A percentile compares a stretch with the other conserved stretches of the same genome.
These are phyloP conservation scores for Penicillium palitans DNA, from an alignment of 2,329 filamentous ascomycete species.

Conservation along the genomic window DNA sequence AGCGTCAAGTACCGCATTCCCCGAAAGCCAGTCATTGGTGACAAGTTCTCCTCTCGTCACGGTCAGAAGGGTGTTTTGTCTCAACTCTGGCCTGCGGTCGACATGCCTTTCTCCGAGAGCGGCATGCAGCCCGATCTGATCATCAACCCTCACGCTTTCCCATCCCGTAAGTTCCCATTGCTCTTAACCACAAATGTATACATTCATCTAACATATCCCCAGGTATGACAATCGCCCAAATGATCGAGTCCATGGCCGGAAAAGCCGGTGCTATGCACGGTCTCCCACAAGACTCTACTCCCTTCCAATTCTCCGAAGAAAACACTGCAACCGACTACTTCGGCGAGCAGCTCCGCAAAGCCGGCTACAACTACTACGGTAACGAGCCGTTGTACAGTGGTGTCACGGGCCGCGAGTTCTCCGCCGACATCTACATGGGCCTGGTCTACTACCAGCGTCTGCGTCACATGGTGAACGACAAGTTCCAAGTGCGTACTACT, in stretches of 20 bases:
- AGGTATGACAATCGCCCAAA: slow-evolving; percentile 98
- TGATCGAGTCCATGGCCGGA: slow-evolving; percentile 93
- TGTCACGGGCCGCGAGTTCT: slow-evolving; percentile 90
- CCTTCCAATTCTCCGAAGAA: slow-evolving; percentile 90
- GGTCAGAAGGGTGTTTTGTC: slow-evolving; percentile 97
- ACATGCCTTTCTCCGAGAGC: slow-evolving; percentile 96
- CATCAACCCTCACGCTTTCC: slow-evolving; percentile 99
- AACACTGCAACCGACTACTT: slow-evolving; percentile 93
- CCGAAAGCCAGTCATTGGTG: slow-evolving; percentile 86
- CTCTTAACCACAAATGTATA: background rate
- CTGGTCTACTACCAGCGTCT: slow-evolving; percentile 98
- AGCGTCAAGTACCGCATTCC: slow-evolving; percentile 93
- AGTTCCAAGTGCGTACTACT: slow-evolving; percentile 96
- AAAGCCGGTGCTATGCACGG: slow-evolving; percentile 94
- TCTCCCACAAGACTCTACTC: slow-evolving; percentile 91
- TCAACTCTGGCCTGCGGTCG: slow-evolving; percentile 88
- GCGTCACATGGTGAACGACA: slow-evolving; percentile 99
- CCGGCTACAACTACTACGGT: slow-evolving; percentile 96
- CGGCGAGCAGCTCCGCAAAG: slow-evolving; percentile 89
- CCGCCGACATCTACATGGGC: slow-evolving; percentile 93
- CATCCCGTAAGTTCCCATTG: slow-evolving; percentile 63
- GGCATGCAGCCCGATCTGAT: slow-evolving; percentile 97
- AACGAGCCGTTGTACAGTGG: slow-evolving; percentile 99
- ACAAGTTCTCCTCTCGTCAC: slow-evolving; percentile 98
- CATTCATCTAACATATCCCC: slow-evolving; percentile 7